Percentiles rank a stretch among this genome's conserved stretches.
Conservation (phyloP, 2,329 filamentous ascomycete genomes). For the Alternaria atra region DNA sequence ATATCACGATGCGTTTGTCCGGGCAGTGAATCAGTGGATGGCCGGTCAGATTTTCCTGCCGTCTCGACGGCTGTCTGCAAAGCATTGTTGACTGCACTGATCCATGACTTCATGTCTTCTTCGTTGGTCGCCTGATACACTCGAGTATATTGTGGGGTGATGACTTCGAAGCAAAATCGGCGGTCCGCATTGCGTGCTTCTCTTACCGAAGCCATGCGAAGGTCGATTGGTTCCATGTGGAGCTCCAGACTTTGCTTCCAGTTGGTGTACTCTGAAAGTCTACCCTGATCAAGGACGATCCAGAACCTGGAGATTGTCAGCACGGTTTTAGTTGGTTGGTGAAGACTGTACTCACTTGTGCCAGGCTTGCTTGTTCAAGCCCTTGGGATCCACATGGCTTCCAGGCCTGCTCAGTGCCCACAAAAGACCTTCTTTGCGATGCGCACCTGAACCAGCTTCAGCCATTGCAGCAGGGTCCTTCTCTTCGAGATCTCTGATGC, state of each 20-base stretch:
- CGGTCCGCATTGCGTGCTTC: constrained; percentile 95
- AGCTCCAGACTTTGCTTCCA: constrained; percentile 98
- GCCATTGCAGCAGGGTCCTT: constrained; percentile 60
- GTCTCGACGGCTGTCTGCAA: constrained; percentile 94
- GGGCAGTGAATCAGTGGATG: constrained; percentile 61
- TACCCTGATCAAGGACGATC: constrained; percentile 97
- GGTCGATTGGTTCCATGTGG: constrained; percentile 97
- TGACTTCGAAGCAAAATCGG: constrained; percentile 97
- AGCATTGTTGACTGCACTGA: constrained; percentile 94
- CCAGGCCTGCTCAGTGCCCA: constrained; percentile 95
- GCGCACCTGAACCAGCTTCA: constrained; percentile 67
- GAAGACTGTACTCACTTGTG: constrained; percentile 78
- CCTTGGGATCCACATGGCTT: constrained; percentile 93
- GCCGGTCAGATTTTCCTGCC: constrained; percentile 63
- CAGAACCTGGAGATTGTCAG: constrained; percentile 75
- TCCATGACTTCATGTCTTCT: constrained; percentile 98
- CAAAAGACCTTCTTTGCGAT: constrained; percentile 90
- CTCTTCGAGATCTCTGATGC: constrained; percentile 91
- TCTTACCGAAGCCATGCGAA: constrained; percentile 94
- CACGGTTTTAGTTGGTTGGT: background rate
- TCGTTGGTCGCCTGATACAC: constrained; percentile 98
- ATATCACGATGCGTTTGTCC: constrained; percentile 80
- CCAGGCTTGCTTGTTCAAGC: constrained; percentile 96
- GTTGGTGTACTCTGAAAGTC: constrained; percentile 97
- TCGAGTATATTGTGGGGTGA: constrained; percentile 93